Evolutionary conservation across 1,284 basidiomycete genomes (phyloP).

Genomic region (Somion occarium): DNA sequence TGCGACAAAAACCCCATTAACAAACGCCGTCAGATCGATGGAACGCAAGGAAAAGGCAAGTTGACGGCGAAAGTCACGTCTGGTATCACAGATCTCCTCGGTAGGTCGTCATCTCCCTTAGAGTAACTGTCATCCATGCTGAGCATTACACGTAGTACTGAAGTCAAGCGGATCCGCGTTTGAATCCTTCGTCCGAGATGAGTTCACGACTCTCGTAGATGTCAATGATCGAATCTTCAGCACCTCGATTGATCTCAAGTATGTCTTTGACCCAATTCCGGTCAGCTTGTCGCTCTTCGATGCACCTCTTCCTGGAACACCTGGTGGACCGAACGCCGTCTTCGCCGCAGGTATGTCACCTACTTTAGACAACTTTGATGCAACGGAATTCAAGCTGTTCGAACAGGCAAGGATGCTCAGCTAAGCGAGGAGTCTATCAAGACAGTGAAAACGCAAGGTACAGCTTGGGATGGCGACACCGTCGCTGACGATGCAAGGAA

Average conservation of each 20-base stretch:
- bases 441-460: slow-evolving; percentile 36
- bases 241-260: slow-evolving; percentile 74
- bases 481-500: slow-evolving; percentile 56
- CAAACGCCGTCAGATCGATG: slow-evolving; percentile 72
- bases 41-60: slow-evolving; percentile 50
- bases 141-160: slow-evolving; percentile 67
- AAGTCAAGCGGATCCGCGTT: slow-evolving; percentile 91
- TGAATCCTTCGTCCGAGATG: slow-evolving; percentile 78
- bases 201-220: slow-evolving; percentile 81
- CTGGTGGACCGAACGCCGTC: background rate
- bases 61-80: slow-evolving; percentile 58
- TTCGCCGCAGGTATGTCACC: background rate
- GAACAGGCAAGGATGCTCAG: slow-evolving; percentile 26
- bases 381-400: too few relatives aligned
- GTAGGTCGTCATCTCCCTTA: slow-evolving; percentile 34
- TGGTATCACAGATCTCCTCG: slow-evolving; percentile 76
- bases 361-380: too few relatives aligned
- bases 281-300: slow-evolving; percentile 41
- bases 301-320: background rate
- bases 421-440: background rate
- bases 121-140: background rate
- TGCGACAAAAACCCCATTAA: too few relatives aligned
- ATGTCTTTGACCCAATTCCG: slow-evolving; percentile 52
- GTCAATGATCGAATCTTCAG: slow-evolving; percentile 88
- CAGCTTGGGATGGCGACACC: slow-evolving; percentile 55